Evolutionary conservation across 2,329 filamentous ascomycete genomes (phyloP), one percentile per base, ranked within the genome.

Genomic region (Ceratocystis eucalypticola): DNA sequence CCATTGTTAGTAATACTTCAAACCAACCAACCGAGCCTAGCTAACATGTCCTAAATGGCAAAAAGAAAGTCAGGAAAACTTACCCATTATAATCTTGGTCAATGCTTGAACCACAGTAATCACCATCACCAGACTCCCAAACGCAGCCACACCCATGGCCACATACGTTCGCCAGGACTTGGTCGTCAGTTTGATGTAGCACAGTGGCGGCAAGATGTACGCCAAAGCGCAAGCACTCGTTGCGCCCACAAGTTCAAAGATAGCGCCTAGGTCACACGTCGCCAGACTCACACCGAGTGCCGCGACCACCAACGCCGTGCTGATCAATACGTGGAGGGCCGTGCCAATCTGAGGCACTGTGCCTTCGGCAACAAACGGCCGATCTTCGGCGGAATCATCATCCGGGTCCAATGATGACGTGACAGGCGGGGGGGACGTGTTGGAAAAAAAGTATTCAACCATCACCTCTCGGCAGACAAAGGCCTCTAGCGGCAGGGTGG

Each of bases 381-480:
- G 62, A 22, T 63, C 61, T 41, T 68, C 64, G 15, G 25, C 64
- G 7, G 53, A 25, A 20, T 65, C 66, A 33, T 68, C 64, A 33
- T 62, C 44, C 7, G 61, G 45, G n/a, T 59, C 48, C 15, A 61
- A 44, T 5, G 46, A 55, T 15, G 33, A 45, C 1, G 61, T 25
- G 4, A 55, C 33, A 5, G 64, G 66, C 10, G 66, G 66, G 25
- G 66, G 66, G 15, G 28, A 5, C 7, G 66, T 41, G 61, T 66
- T 66, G 0, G 82, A 83, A 72, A 81, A 86, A 73, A 80, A 87
- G 76, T 96, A 96, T 69, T 90, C 91, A 71, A 90, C 84, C 89
- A 96, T 96, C 69, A 96, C 92, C 76, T 96, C 94, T 72, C 94
- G 85, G 76, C 94, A 99, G 65, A 99, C 94, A 75, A 99, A 99